Base-by-base conservation (phyloP, 768 basidiomycete genomes). In the Podaxis rugospora region DNA sequence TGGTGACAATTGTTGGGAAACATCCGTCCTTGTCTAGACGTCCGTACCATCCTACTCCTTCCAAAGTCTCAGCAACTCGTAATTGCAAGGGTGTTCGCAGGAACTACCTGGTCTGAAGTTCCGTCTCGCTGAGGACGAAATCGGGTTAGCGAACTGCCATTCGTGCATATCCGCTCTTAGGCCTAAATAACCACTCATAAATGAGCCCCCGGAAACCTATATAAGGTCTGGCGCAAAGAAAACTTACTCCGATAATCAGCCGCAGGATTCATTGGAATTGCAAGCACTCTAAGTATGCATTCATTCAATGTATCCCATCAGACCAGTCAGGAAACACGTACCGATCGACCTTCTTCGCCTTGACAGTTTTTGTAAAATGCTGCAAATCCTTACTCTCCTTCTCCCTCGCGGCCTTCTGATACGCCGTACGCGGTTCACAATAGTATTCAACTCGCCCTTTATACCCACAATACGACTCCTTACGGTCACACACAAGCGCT, bases 1-100 rank as follows among this genome's bases (percentile, higher is more conserved):
- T 92, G 0, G 89, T 90, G 13, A 91, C 87, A 0, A 86, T 92
- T 0, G 91, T 92, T 42, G 81, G 82, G 66, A 93, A 93, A 66
- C 79, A 84, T 6, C 67, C 67, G 21, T 82, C 68, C 54, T 72
- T 70, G 62, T 87, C 81, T 13, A 92, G 74, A 6, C 91, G 82
- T 5, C 85, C 87, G 63, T 77, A 86, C 56, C 66, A 76, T 73
- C 84, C 76, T 74, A 49, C 2, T 49, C 4, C 11, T 49, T 11
- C 13, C 7, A 10, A 1, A 10, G 25, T 11, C 5, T 49, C 25
- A 49, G 23, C 18, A 49, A 9, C 40, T 18, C 14, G n/a, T 27
- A 14, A 9, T 10, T 49, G 18, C 11, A 49, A 49, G 9, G 5
- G 42, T 18, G 2, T 49, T 23, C 9, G 3, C 16, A 63, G 47